phyloP scores from a whole-genome alignment of 768 basidiomycete genomes.

The Saitozyma sp. region DNA sequence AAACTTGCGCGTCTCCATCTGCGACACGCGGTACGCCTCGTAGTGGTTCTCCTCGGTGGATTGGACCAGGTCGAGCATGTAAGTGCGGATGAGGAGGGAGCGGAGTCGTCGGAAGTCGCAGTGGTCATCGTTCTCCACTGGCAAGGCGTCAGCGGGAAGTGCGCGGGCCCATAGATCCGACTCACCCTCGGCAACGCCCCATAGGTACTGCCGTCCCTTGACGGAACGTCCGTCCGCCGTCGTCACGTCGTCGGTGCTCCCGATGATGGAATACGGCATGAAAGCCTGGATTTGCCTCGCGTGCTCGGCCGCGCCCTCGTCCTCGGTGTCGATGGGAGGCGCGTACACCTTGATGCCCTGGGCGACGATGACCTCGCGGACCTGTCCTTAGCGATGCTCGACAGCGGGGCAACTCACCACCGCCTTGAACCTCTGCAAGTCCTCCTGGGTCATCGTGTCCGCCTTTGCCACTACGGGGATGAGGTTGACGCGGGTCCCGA shows the following conservation, averaged over 20 bases:
- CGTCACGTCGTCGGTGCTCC: slow-evolving; percentile 89
- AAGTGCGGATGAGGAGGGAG: slow-evolving; percentile 89
- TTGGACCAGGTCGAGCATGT: slow-evolving; percentile 97
- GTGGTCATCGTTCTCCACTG: slow-evolving; percentile 98
- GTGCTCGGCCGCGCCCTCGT: slow-evolving; percentile 81
- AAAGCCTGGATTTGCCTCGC: slow-evolving; percentile 78
- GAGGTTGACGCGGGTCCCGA: slow-evolving; percentile 95
- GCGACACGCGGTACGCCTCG: slow-evolving; percentile 94
- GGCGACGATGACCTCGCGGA: slow-evolving; percentile 83
- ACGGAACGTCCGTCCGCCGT: slow-evolving; percentile 87
- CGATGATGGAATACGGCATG: slow-evolving; percentile 98
- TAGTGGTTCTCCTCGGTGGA: slow-evolving; percentile 95
- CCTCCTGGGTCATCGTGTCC: slow-evolving; percentile 92
- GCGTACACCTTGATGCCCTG: slow-evolving; percentile 95
- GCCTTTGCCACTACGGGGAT: slow-evolving; percentile 98
- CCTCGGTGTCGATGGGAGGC: slow-evolving; percentile 86
- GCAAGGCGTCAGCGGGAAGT: not conserved
- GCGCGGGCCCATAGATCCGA: slow-evolving; percentile 5
- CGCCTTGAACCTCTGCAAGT: slow-evolving; percentile 87
- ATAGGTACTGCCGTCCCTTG: slow-evolving; percentile 96
- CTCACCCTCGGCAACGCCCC: slow-evolving; percentile 98
- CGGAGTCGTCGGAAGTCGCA: slow-evolving; percentile 99
- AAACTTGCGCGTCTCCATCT: slow-evolving; percentile 99
- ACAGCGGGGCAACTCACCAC: slow-evolving; percentile 62
- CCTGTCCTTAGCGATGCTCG: slow-evolving; percentile 54